A percentile compares a stretch with the other conserved stretches of the same genome.
Conservation (phyloP, 1,139 yeast species). For the Saccharomyces hybrid region DNA sequence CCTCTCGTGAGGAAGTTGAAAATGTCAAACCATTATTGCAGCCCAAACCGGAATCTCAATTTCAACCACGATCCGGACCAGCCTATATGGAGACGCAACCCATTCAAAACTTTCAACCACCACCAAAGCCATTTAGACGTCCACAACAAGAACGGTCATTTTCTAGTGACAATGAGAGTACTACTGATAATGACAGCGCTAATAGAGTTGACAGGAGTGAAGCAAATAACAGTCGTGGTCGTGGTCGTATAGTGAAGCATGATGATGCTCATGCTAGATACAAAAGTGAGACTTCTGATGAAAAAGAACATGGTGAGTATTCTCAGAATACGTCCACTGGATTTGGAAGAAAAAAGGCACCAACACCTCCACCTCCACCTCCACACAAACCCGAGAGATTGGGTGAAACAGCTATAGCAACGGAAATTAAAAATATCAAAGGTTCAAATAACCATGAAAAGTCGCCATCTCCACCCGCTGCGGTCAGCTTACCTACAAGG, state of each 20-base stretch:
- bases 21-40: not conserved
- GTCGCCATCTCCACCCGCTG: conserved; percentile 6
- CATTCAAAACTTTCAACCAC: conserved; percentile 15
- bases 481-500: no score
- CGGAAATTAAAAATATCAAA: not conserved
- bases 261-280: not conserved
- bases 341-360: not conserved
- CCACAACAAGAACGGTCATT: not conserved
- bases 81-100: not conserved
- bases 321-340: not conserved
- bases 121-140: conserved; percentile 16
- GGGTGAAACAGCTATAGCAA: not conserved
- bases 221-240: not conserved
- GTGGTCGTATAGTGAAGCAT: not conserved
- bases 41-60: not conserved
- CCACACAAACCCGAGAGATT: conserved; percentile 3
- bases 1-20: not conserved
- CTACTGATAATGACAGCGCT: not conserved
- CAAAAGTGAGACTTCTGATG: not conserved
- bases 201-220: not conserved
- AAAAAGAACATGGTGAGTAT: not conserved
- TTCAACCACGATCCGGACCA: not conserved
- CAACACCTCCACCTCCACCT: conserved; percentile 1
- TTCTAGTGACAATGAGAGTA: not conserved
- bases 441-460: not conserved